Conservation (phyloP, 2,329 filamentous ascomycete species). For the Colletotrichum liriopes region DNA sequence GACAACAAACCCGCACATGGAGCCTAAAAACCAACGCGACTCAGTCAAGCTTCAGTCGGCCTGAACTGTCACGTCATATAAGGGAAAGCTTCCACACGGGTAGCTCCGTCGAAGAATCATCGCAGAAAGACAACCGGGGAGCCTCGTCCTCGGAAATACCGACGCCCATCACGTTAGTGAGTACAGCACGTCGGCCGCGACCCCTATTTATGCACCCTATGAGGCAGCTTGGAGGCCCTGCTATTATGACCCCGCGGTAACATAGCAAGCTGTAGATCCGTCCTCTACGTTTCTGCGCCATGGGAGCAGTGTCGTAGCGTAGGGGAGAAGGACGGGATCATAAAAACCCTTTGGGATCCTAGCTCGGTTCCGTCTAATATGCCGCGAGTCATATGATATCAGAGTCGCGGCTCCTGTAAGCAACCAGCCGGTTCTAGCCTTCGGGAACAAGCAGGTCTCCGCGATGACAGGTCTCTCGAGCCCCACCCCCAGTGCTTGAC, state of each 20-base stretch:
- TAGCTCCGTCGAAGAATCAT: not conserved
- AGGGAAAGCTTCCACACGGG: not conserved
- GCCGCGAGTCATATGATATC: slow-evolving; percentile 24
- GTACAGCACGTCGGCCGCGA: not conserved
- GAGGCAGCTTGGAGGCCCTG: not conserved
- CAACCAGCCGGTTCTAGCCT: not conserved
- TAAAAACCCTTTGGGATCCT: not conserved
- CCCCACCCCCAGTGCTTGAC: not conserved
- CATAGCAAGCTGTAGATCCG: not conserved
- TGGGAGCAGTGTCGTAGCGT: not conserved
- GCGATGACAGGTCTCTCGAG: not conserved
- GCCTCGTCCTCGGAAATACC: not conserved
- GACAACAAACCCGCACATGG: not conserved
- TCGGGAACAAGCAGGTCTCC: not conserved
- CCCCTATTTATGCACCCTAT: slow-evolving; percentile 12
- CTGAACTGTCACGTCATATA: not conserved
- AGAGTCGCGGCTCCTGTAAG: not conserved
- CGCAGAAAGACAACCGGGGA: not conserved
- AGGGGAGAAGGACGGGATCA: not conserved
- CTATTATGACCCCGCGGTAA: not conserved
- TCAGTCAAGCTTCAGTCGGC: no score
- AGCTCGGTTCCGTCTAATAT: slow-evolving; percentile 1
- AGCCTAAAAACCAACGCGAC: no score
- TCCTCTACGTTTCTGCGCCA: not conserved
- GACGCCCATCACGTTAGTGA: not conserved